phyloP scores from a whole-genome alignment of 2,329 filamentous ascomycete genomes.

The Blumeriella jaapii region DNA sequence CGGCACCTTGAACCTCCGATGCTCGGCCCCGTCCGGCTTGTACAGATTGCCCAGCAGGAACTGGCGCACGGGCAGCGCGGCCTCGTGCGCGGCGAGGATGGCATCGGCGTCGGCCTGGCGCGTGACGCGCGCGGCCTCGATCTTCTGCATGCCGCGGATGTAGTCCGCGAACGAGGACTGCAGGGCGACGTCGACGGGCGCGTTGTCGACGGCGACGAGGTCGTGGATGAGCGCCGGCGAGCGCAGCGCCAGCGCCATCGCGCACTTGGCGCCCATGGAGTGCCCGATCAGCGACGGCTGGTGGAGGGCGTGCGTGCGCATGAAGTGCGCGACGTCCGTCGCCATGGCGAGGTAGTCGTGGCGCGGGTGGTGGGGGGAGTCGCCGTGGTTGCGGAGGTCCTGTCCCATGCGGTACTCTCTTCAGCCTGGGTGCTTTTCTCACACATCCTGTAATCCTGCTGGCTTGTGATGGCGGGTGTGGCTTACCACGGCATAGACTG shows the following conservation, averaged over 20 bases:
- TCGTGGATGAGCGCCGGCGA: conserved; percentile 55
- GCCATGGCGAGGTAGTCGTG: conserved; percentile 82
- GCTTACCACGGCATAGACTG: conserved; percentile 75
- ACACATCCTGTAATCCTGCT: too few relatives aligned
- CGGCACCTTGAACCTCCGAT: conserved; percentile 69
- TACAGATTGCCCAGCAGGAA: conserved; percentile 84
- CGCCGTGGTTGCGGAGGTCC: conserved; percentile 90
- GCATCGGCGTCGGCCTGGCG: conserved; percentile 68
- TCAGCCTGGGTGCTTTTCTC: not conserved
- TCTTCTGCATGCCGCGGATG: conserved; percentile 70
- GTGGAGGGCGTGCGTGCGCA: conserved; percentile 56
- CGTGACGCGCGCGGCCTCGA: conserved; percentile 57
- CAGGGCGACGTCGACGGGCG: conserved; percentile 70
- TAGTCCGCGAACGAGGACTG: conserved; percentile 68
- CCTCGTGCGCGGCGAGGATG: conserved; percentile 65
- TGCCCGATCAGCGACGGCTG: conserved; percentile 77
- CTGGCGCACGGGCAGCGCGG: conserved; percentile 68
- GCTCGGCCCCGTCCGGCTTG: conserved; percentile 35
- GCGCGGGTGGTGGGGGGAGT: conserved; percentile 62
- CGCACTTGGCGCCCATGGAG: conserved; percentile 93
- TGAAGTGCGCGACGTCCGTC: conserved; percentile 70
- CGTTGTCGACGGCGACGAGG: conserved; percentile 82
- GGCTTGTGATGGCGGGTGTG: too few relatives aligned
- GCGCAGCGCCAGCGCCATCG: conserved; percentile 74
- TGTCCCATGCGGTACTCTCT: conserved; percentile 28